Percentiles rank a stretch among this genome's conserved stretches.
phyloP scores from a whole-genome alignment of 768 basidiomycete genomes.

The Thelephora aurantiotincta region DNA sequence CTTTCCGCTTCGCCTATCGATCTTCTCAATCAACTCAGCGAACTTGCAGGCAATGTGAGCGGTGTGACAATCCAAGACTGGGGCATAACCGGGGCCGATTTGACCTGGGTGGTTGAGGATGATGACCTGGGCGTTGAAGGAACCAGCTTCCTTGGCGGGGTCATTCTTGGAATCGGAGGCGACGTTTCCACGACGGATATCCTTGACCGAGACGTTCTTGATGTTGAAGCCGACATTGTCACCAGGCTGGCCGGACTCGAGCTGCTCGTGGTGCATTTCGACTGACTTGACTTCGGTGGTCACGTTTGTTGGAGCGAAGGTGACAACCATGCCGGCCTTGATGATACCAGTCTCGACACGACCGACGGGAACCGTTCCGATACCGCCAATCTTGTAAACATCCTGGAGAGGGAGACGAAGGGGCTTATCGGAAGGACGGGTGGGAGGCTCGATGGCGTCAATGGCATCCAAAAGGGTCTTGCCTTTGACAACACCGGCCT shows the following conservation, averaged over 20 bases:
- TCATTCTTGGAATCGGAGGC: conserved; percentile 99
- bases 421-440: conserved; percentile 96
- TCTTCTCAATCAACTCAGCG: conserved; percentile 96
- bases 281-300: conserved; percentile 99
- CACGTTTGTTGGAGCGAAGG: conserved; percentile 92
- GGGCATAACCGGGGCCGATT: conserved; percentile 97
- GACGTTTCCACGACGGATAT: conserved; percentile 99
- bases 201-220: conserved; percentile 99
- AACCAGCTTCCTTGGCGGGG: conserved; percentile 97
- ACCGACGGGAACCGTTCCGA: conserved; percentile 99
- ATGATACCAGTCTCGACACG: conserved; percentile 99
- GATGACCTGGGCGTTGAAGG: conserved; percentile 99
- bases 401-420: conserved; percentile 99
- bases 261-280: conserved; percentile 99
- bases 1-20: conserved; percentile 98
- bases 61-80: conserved; percentile 99
- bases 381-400: conserved; percentile 99
- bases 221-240: conserved; percentile 99
- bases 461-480: conserved; percentile 99
- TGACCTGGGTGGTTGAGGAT: conserved; percentile 99
- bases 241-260: conserved; percentile 87
- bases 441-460: conserved; percentile 96
- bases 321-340: conserved; percentile 99
- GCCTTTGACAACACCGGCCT: conserved; percentile 87
- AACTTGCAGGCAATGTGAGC: conserved; percentile 99